Conservation (phyloP, 352 stramenopile genomes). For the Aphanomyces cochlioides region DNA sequence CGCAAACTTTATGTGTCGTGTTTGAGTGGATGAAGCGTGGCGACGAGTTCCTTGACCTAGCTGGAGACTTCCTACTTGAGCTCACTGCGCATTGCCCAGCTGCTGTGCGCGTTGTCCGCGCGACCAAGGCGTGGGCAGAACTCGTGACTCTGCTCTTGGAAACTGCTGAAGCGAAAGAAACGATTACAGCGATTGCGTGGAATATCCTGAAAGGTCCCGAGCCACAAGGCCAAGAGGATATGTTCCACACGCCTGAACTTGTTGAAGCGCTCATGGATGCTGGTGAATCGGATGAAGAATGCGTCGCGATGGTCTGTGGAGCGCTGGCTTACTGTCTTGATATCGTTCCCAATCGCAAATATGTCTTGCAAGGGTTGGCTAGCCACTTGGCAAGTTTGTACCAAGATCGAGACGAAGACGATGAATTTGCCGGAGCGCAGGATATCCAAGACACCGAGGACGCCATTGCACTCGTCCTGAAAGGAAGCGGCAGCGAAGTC, state of each 20-base stretch:
- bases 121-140: background rate
- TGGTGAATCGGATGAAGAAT: background rate
- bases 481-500: background rate
- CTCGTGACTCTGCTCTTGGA: background rate
- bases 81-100: conserved; percentile 5
- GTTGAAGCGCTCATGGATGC: conserved; percentile 20
- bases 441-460: conserved; percentile 18
- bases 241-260: background rate
- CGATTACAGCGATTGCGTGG: conserved; percentile 2
- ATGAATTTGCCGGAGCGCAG: conserved; percentile 5
- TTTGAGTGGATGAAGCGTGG: conserved; percentile 15
- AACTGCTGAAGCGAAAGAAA: background rate
- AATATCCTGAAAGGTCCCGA: conserved; percentile 11
- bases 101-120: background rate
- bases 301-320: background rate
- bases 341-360: conserved; percentile 11
- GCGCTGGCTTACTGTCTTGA: conserved; percentile 16
- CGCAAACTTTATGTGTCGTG: conserved; percentile 9
- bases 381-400: background rate
- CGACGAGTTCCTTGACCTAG: background rate
- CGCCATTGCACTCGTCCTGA: background rate
- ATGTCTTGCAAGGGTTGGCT: background rate
- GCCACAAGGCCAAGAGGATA: background rate
- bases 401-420: conserved; percentile 13
- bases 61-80: conserved; percentile 13